Evolutionary conservation across 2,329 filamentous ascomycete species (phyloP), one percentile per base, ranked within the genome.

Genomic region (Hypoxylon sp.): DNA sequence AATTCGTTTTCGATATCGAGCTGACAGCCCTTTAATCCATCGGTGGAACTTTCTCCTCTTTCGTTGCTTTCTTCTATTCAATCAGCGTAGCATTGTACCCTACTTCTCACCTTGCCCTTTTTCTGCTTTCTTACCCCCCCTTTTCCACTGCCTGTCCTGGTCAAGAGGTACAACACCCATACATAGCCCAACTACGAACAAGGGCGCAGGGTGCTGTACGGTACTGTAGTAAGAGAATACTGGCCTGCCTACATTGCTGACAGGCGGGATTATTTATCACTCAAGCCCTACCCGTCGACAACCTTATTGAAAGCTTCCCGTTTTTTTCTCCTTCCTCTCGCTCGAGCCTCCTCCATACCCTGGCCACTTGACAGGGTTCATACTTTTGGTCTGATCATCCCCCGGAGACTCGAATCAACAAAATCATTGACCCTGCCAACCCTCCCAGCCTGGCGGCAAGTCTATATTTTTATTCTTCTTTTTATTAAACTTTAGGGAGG

Each of bases 201-300:
- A 65, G 59, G 62, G 48, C 64, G 54, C 31, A 26, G 39, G 37
- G 44, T 63, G 50, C 42, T 65, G 64, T 67, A 65, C 59, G 65
- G 59, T 53, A 60, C 42, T 29, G 44, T 13, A 57, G 35, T 11
- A 59, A 31, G 24, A 52, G 51, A 39, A 53, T 59, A 60, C 39
- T 52, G 31, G 39, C 33, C 42, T 47, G 46, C 64, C 35, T 62
- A 48, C 60, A 29, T 63, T 67, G 69, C 66, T 71, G 66, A 69
- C 69, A 62, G 57, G 66, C 53, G 57, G 59, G 52, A 64, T 67
- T 71, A 69, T 69, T 67, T 69, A 67, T 69, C 60, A 66, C 57
- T 57, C 63, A 55, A 66, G 66, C 47, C 63, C 63, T 71, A 63
- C 66, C 63, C 63, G 37, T 56, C 47, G 35, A 65, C 47, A 51